Conservation (phyloP, 768 basidiomycete species). For the Tremella mesenterica region DNA sequence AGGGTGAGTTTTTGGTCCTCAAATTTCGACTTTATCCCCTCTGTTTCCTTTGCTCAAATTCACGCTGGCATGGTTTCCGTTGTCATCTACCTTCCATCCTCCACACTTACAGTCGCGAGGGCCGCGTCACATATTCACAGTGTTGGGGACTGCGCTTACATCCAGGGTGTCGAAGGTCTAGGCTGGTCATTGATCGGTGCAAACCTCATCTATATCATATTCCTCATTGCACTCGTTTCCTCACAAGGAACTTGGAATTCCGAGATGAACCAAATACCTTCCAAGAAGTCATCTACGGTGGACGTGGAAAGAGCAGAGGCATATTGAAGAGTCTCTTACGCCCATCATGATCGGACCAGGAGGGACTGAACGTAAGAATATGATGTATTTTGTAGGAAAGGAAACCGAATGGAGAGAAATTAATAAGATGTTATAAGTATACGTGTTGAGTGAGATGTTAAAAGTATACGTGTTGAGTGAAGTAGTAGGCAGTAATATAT, state of each 20-base stretch:
- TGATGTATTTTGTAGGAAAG: not conserved
- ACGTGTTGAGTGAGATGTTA: not conserved
- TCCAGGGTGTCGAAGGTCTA: constrained; percentile 17
- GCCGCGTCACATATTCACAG: not conserved
- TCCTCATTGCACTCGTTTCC: constrained; percentile 12
- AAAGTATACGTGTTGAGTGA: not conserved
- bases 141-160: constrained; percentile 1
- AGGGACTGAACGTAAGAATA: not conserved
- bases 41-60: not conserved
- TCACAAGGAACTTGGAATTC: constrained; percentile 10
- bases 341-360: not conserved
- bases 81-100: not conserved
- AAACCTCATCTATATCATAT: constrained; percentile 17
- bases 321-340: constrained; percentile 7
- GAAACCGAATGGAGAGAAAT: not conserved
- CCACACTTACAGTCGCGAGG: not conserved
- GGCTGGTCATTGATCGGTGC: constrained; percentile 19
- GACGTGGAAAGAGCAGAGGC: constrained; percentile 18
- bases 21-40: not conserved
- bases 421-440: too few species aligned
- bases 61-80: not conserved
- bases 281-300: constrained; percentile 8
- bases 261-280: constrained; percentile 17
- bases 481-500: too few species aligned
- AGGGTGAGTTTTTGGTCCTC: constrained; percentile 5